Evolutionary conservation across 164 flowering plant species (phyloP), one percentile per base, ranked within the genome.

Genomic region (Dillenia suffruticosa): DNA sequence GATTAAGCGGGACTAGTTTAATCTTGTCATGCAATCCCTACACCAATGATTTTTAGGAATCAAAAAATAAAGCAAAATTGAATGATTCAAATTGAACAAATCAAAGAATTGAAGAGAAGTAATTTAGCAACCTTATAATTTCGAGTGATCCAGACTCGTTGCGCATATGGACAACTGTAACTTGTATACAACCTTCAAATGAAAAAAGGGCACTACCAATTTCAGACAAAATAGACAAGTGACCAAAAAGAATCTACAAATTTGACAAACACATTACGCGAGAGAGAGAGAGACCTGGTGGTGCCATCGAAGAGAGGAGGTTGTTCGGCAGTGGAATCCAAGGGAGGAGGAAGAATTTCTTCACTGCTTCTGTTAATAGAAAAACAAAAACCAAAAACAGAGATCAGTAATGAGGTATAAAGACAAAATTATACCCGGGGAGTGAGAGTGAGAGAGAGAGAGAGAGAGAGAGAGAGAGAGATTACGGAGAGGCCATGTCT

Each of bases 21-120:
- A 87, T 87, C 72, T 83, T 67, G 17, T 81, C 89, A 66, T 84
- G 83, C 60, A 87, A 70, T 10, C 84, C 88, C 92, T 87, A 78
- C 45, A 50, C 12, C 24, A 54, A 55, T 10, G 1, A 12, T 46
- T 19, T 19, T 19, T 19, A 19, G 22, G 22, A 19, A 19, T 19
- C 22, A 19, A 19, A 19, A 19, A 19, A 19, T 19, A 19, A 19
- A 19, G 1, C 4, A 16, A 9, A 12, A 0, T 7, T 46, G 8
- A 19, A 46, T 17, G 49, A 59, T 12, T 12, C 0, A 11, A 48
- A 1, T 19, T 12, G 5, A 59, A 10, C 46, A 59, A 1, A 59
- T 24, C 9, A 48, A 19, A 19, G 22, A 19, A 19, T 19, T 19
- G 22, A 19, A 19, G 22, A 19, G 22, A 1, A 19, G 1, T 1